Base-by-base conservation (phyloP, 2,329 filamentous ascomycete genomes). In the Curvularia sp. region DNA sequence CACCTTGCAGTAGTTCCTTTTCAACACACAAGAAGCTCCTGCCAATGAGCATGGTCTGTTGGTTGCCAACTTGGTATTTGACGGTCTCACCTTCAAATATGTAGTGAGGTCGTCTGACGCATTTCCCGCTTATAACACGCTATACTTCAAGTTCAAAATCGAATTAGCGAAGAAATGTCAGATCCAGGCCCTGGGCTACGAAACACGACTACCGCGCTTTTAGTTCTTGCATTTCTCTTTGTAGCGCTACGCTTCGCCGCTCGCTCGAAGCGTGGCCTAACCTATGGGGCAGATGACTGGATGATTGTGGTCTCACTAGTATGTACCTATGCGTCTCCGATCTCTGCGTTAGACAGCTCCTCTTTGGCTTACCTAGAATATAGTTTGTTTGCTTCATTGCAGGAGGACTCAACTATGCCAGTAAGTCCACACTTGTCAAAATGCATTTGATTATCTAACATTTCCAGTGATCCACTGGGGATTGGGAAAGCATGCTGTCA, bases 271-370 rank as follows among this genome's bases (percentile, higher is more conserved):
- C 51, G 51, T 30, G 51, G 51, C 5, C 22, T 54, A n/a, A 54
- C 1, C 3, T 57, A 57, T 53, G 55, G 55, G 24, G 20, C 55
- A 38, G 55, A 57, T 15, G 55, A 57, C 43, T 57, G 55, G 55
- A 46, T 53, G 49, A 53, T 57, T 31, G 49, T 57, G 5, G 49
- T 46, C 35, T 50, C 55, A n/a, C 33, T 53, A 13, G 55, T 53
- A 49, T 12, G 49, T 57, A 10, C 20, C 35, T 26, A 28, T 30
- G 2, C 22, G 15, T 49, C 24, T 22, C 41, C 35, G 31, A 26
- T 10, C 13, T 28, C 24, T 24, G 13, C 31, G 18, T 42, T 18
- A 46, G 3, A 44, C 28, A 52, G 12, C 57, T 80, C 31, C 46
- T 18, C 12, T 24, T n/a, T 18, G 33, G 33, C 24, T 24, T 26